Conservation (phyloP, 2,329 filamentous ascomycete species). For the Pyrenochaeta sp. region DNA sequence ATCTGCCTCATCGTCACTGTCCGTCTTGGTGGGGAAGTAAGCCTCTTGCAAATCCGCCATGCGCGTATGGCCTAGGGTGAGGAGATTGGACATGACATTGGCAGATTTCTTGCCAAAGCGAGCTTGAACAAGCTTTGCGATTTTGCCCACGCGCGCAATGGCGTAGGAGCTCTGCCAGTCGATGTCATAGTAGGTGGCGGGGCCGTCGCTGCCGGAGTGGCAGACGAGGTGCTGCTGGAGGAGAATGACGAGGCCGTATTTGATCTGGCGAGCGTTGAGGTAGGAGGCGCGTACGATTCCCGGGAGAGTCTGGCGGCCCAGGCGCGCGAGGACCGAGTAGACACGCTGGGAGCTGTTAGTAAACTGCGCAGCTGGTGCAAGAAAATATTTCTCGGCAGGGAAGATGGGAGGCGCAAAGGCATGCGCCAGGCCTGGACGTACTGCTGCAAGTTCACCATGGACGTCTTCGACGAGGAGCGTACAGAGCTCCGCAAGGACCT, state of each 20-base stretch:
- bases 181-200: conserved; percentile 80
- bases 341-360: conserved; percentile 70
- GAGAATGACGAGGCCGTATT: conserved; percentile 81
- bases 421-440: conserved; percentile 53
- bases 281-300: conserved; percentile 76
- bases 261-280: conserved; percentile 76
- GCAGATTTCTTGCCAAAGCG: conserved; percentile 78
- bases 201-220: conserved; percentile 70
- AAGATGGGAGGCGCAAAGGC: neutral
- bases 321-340: conserved; percentile 77
- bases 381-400: no score
- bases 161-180: conserved; percentile 82
- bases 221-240: conserved; percentile 88
- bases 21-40: conserved; percentile 55
- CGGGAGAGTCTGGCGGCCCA: conserved; percentile 76
- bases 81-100: conserved; percentile 75
- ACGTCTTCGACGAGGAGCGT: conserved; percentile 86
- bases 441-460: conserved; percentile 90
- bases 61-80: conserved; percentile 79
- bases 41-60: conserved; percentile 73
- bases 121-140: conserved; percentile 76
- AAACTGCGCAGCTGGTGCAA: neutral
- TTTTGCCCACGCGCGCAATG: conserved; percentile 80
- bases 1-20: conserved; percentile 45
- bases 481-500: conserved; percentile 87